Base-by-base conservation (phyloP, 192 early-diverging fungal genomes). In the Fimicolochytrium jonesii region DNA sequence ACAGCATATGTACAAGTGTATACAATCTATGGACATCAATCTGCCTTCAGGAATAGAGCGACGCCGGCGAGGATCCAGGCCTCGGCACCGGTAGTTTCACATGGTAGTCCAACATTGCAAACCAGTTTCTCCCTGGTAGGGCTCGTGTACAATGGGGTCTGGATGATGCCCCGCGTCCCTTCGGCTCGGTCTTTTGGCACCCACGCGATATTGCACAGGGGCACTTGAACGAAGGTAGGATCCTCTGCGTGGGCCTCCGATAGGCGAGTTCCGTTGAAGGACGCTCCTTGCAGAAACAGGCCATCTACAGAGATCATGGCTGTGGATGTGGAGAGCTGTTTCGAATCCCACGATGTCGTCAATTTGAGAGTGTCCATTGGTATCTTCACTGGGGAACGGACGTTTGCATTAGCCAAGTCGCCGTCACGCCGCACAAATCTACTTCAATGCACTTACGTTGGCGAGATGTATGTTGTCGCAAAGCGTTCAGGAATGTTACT, bases 401-500 rank as follows among this genome's bases (percentile, higher is more conserved):
- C 9, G 32, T 11, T 25, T 23, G 11, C 29, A 53, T 20, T 50
- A 28, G 31, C 25, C 25, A 11, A 22, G 15, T 3, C 50, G 13
- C 33, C 34, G 42, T 26, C 9, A 2, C 4, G 13, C 37, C 1
- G 7, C 37, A 23, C 32, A 34, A 17, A 25, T 13, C 3, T 32
- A 29, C 28, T 32, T 42, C 17, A 3, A 26, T 25, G 5, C 41
- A 69, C 66, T 39, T 56, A 81, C 79, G 15, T 68, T 74, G 67
- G 42, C 80, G 37, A 10, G 80, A 76, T 4, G 73, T 77, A 17
- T 76, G 70, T 48, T 82, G 80, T 30, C 80, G 36, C 22, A 77
- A 34, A 7, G 80, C 80, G 59, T 80, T 82, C 54, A 82, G 57
- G 41, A 80, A 82, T 13, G 77, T 72, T 18, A 76, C 57, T 3